A percentile compares a stretch with the other conserved stretches of the same genome.
phyloP scores from a whole-genome alignment of 371 early-diverging fungal species.

The Zancudomyces culisetae region DNA sequence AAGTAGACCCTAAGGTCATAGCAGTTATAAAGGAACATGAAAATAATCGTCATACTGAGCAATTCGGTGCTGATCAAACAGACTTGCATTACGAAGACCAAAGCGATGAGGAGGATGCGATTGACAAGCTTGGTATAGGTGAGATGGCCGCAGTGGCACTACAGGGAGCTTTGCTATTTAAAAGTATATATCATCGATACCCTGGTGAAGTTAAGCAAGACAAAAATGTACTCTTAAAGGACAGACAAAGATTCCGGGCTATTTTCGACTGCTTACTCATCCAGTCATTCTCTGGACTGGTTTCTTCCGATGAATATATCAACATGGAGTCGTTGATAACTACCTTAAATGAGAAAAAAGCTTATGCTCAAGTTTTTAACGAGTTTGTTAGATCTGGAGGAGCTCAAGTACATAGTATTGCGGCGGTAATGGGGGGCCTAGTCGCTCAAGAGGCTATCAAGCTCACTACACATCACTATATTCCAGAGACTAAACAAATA shows the following conservation, averaged over 20 bases:
- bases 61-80: too few relatives aligned
- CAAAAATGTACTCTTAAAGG: not conserved
- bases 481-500: slow-evolving; percentile 60
- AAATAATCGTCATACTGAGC: too few relatives aligned
- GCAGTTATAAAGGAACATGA: not conserved
- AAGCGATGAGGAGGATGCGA: too few relatives aligned
- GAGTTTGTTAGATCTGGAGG: slow-evolving; percentile 42
- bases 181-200: not conserved
- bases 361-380: too few relatives aligned
- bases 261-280: too few relatives aligned
- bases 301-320: not conserved
- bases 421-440: slow-evolving; percentile 80
- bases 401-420: slow-evolving; percentile 59
- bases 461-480: slow-evolving; percentile 75
- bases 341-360: not conserved
- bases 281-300: not conserved
- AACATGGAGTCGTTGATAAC: not conserved
- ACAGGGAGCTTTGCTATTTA: not conserved
- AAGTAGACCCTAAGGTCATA: not conserved
- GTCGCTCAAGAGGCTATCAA: slow-evolving; percentile 90
- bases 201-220: not conserved
- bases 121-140: not conserved
- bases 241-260: too few relatives aligned
- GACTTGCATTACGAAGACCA: too few relatives aligned
- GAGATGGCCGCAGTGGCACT: not conserved